A percentile compares a stretch with the other conserved stretches of the same genome.
Evolutionary conservation across 306 rosid species (phyloP).

Genomic region (Citrullus colocynthis): DNA sequence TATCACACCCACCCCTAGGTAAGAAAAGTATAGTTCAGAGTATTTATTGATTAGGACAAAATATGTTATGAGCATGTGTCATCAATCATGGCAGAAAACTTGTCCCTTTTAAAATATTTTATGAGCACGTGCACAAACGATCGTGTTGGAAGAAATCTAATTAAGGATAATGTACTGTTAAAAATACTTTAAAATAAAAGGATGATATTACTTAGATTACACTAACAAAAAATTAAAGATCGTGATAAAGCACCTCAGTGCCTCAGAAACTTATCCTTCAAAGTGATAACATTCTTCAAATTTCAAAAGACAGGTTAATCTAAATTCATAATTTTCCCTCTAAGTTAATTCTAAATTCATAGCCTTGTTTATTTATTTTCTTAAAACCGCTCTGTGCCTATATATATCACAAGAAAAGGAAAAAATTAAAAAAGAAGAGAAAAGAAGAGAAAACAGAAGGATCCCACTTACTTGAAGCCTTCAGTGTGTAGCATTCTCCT

Average conservation of each 20-base stretch:
- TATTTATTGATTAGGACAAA: background rate
- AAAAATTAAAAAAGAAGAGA: background rate
- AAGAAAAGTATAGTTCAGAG: background rate
- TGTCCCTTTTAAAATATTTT: background rate
- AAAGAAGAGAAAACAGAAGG: background rate
- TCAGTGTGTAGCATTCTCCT: conserved; percentile 37
- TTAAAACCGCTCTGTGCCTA: background rate
- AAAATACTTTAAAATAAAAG: too few relatives aligned
- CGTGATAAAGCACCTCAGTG: background rate
- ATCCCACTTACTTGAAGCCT: conserved; percentile 37
- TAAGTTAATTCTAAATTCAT: too few relatives aligned
- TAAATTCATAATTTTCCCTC: background rate
- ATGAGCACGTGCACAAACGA: background rate
- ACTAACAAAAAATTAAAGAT: background rate
- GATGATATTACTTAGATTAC: background rate
- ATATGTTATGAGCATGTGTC: background rate
- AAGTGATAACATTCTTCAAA: background rate
- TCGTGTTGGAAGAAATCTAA: too few relatives aligned
- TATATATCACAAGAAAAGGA: background rate
- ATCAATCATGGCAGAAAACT: background rate
- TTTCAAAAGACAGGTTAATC: background rate
- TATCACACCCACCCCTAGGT: background rate
- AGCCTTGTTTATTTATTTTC: background rate
- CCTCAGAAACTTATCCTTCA: background rate
- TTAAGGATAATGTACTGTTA: background rate